Conservation (phyloP, 257 asterid genomes). For the Solanum sejunctum region DNA sequence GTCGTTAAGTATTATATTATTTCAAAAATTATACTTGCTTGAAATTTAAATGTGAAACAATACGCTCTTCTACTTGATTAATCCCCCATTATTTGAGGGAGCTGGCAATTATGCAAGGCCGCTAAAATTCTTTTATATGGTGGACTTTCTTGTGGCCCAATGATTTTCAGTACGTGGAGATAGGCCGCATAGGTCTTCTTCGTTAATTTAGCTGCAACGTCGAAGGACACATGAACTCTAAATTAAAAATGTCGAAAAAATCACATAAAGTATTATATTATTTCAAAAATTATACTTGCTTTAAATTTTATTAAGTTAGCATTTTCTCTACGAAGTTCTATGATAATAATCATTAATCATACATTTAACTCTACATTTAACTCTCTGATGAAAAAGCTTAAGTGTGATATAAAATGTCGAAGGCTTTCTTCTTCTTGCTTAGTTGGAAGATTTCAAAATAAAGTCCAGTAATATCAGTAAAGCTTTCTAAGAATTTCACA, state of each 20-base stretch:
- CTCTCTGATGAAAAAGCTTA: not conserved
- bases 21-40: not conserved
- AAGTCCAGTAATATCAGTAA: not conserved
- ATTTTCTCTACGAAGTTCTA: not conserved
- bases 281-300: not conserved
- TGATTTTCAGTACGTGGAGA: too few species aligned
- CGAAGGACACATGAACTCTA: too few species aligned
- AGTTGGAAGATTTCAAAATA: not conserved
- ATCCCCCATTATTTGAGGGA: too few species aligned
- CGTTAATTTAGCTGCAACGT: too few species aligned
- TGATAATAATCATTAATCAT: not conserved
- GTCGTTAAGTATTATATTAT: not conserved
- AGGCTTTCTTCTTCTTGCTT: not conserved
- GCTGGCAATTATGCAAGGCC: too few species aligned
- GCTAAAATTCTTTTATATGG: too few species aligned
- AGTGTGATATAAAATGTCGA: not conserved
- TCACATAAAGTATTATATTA: not conserved
- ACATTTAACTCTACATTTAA: not conserved
- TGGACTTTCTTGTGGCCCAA: too few species aligned
- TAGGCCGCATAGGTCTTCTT: too few species aligned
- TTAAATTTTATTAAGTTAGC: not conserved
- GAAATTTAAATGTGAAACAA: too few species aligned
- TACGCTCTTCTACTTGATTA: too few species aligned
- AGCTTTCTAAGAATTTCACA: too few species aligned
- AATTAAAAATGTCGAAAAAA: too few species aligned